Evolutionary conservation across 2,329 filamentous ascomycete genomes (phyloP).

Genomic region (Calonectria pseudoreteaudii): DNA sequence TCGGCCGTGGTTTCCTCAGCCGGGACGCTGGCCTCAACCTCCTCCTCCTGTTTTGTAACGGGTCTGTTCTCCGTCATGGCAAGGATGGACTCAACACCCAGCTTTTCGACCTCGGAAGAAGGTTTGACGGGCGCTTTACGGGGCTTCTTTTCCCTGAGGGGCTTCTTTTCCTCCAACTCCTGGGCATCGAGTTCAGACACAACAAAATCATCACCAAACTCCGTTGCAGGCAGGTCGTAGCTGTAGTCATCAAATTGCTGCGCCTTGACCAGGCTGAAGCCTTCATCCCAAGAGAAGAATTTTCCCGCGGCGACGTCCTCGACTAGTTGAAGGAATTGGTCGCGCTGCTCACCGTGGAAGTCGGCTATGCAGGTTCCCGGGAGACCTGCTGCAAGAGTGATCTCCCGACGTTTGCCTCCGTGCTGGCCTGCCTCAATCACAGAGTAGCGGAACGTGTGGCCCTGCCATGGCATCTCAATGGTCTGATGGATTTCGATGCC

Average conservation of each 20-base stretch:
- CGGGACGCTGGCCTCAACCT: not conserved
- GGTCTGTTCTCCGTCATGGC: not conserved
- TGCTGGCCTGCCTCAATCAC: slow-evolving; percentile 64
- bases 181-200: slow-evolving; percentile 25
- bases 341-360: slow-evolving; percentile 16
- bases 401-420: slow-evolving; percentile 63
- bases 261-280: slow-evolving; percentile 43
- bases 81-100: not conserved
- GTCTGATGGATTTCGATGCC: slow-evolving; percentile 65
- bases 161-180: not conserved
- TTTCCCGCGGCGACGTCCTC: slow-evolving; percentile 45
- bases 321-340: slow-evolving; percentile 44
- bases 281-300: slow-evolving; percentile 51
- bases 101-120: not conserved
- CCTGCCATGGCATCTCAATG: slow-evolving; percentile 55
- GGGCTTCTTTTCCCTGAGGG: not conserved
- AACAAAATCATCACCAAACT: slow-evolving; percentile 39
- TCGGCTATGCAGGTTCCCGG: not conserved
- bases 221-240: slow-evolving; percentile 42
- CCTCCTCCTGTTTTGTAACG: too few species aligned
- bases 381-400: slow-evolving; percentile 53
- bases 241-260: slow-evolving; percentile 42
- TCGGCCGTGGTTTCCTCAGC: not conserved
- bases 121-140: not conserved
- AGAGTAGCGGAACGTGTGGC: slow-evolving; percentile 62